These are phyloP conservation scores for Pelargonium nanum DNA, from an alignment of 345 rosid genomes.

Conservation along the genomic window DNA sequence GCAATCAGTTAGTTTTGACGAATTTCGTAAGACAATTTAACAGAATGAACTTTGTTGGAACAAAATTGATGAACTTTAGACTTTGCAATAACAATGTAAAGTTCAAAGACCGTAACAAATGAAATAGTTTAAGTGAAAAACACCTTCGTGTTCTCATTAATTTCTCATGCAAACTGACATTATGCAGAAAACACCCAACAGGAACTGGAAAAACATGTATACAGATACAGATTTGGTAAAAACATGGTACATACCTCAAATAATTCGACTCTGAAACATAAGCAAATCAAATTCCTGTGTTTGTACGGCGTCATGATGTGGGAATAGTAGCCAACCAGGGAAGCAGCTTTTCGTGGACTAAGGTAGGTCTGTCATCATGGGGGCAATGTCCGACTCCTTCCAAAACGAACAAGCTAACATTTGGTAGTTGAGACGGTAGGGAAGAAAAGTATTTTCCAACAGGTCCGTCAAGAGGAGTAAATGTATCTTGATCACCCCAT, in stretches of 20 bases:
- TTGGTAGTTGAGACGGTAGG: slow-evolving; percentile 42
- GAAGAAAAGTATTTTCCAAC: slow-evolving; percentile 70
- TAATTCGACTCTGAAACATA: no score
- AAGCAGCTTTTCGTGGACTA: slow-evolving; percentile 62
- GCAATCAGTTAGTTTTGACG: no score
- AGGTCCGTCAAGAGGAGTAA: slow-evolving; percentile 84
- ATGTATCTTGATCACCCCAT: slow-evolving; percentile 82
- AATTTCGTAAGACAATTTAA: no score
- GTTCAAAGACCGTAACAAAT: no score
- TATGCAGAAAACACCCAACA: not conserved
- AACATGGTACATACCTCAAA: not conserved
- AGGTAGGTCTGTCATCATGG: slow-evolving; percentile 71
- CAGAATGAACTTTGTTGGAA: no score
- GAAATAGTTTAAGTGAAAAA: no score
- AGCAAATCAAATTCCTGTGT: no score
- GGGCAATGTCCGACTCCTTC: slow-evolving; percentile 89
- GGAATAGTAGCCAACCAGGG: slow-evolving; percentile 62
- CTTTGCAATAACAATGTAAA: no score
- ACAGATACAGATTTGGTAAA: not conserved
- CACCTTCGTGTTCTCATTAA: no score
- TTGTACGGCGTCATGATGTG: slow-evolving; percentile 11
- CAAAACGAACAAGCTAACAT: slow-evolving; percentile 47
- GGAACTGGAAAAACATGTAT: not conserved
- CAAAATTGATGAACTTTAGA: no score
- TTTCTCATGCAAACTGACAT: no score